A percentile compares a stretch with the other conserved stretches of the same genome.
Conservation (phyloP, 2,329 filamentous ascomycete genomes). For the Arthrobotrys sinensis region DNA sequence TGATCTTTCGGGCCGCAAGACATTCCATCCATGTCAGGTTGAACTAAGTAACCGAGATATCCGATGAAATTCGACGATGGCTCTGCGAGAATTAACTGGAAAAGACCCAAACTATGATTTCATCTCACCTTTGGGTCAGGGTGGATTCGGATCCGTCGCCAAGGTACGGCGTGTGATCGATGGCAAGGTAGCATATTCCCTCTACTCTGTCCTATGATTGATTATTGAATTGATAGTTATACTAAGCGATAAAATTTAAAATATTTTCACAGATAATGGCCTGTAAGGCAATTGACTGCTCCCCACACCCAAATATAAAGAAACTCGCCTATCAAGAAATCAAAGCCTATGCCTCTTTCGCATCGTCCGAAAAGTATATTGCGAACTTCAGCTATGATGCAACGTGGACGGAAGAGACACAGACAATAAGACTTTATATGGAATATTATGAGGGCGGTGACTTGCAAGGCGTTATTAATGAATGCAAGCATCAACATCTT, state of each 20-base stretch:
- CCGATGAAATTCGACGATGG: neutral
- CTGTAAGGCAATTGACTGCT: slow-evolving; percentile 51
- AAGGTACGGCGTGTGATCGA: slow-evolving; percentile 31
- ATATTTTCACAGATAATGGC: slow-evolving; percentile 43
- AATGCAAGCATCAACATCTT: slow-evolving; percentile 14
- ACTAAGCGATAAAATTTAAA: too few species aligned
- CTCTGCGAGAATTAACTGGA: neutral
- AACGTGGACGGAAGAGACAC: slow-evolving; percentile 28
- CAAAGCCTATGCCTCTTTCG: slow-evolving; percentile 32
- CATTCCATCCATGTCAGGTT: too few species aligned
- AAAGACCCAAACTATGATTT: slow-evolving; percentile 34
- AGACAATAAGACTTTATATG: slow-evolving; percentile 41
- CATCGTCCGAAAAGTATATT: slow-evolving; percentile 39
- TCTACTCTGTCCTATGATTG: too few species aligned
- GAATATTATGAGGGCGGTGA: slow-evolving; percentile 41
- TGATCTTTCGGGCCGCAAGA: too few species aligned
- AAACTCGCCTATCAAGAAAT: slow-evolving; percentile 34
- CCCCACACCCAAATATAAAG: neutral
- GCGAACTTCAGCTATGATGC: slow-evolving; percentile 32
- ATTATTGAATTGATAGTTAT: too few species aligned
- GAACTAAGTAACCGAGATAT: too few species aligned
- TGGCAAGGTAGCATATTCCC: slow-evolving; percentile 13
- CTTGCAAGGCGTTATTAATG: slow-evolving; percentile 37
- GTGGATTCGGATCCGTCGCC: slow-evolving; percentile 25
- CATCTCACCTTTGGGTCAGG: slow-evolving; percentile 18